Conservation (phyloP, 73 alveolate genomes). For the Paraurostyla sp. region DNA sequence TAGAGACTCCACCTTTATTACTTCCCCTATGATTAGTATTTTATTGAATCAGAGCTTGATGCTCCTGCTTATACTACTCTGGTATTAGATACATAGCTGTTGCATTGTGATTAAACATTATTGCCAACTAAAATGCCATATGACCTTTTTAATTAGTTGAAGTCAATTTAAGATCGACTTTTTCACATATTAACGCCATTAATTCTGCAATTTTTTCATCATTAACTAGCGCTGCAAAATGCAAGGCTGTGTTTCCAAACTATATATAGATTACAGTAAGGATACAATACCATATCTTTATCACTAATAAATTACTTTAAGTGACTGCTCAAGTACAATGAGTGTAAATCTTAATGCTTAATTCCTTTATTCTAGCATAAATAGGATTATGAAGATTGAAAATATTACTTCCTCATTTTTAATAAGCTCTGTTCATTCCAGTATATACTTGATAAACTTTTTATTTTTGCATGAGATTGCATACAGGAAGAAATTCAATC, state of each 20-base stretch:
- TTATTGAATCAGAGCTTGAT: not conserved
- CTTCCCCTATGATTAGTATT: not conserved
- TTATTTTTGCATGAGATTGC: not conserved
- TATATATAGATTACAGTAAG: not conserved
- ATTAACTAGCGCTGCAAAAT: not conserved
- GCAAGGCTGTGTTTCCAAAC: slow-evolving; percentile 39
- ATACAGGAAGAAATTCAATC: not conserved
- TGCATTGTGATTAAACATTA: not conserved
- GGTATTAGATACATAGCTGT: not conserved
- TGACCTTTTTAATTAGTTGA: not conserved
- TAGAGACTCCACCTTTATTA: not conserved
- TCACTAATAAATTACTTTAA: too few species aligned
- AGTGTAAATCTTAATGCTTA: not conserved
- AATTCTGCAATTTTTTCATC: not conserved
- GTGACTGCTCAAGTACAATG: too few species aligned
- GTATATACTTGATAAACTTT: not conserved
- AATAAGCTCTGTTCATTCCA: not conserved
- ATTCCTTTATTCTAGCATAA: not conserved
- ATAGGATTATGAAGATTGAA: too few species aligned
- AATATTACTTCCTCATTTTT: not conserved
- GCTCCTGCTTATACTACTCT: not conserved
- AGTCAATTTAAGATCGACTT: not conserved
- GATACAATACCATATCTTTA: not conserved
- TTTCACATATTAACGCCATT: not conserved
- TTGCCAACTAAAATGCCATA: slow-evolving; percentile 1